These are phyloP conservation scores for Penicillium sp. DNA, from an alignment of 2,329 filamentous ascomycete genomes.

Conservation along the genomic window DNA sequence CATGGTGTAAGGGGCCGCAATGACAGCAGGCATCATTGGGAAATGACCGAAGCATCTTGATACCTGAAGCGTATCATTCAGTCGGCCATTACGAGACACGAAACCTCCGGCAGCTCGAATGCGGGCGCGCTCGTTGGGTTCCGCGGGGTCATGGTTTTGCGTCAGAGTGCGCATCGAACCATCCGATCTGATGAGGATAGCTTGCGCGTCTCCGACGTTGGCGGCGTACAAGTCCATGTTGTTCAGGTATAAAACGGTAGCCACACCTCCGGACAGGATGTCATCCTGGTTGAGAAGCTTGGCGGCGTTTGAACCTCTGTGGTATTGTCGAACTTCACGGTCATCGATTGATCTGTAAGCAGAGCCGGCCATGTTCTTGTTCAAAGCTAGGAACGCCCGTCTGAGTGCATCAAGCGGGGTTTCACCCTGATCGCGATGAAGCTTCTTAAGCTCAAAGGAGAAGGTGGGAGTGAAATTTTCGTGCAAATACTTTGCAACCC, in stretches of 20 bases:
- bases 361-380: constrained; percentile 88
- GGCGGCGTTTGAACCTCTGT: constrained; percentile 70
- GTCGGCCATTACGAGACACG: constrained; percentile 88
- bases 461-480: constrained; percentile 92
- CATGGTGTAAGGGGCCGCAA: constrained; percentile 82
- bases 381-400: constrained; percentile 82
- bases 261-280: constrained; percentile 84
- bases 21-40: constrained; percentile 86
- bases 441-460: constrained; percentile 72
- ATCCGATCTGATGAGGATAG: constrained; percentile 90
- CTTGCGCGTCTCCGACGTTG: constrained; percentile 93
- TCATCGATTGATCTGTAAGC: constrained; percentile 81
- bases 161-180: constrained; percentile 82
- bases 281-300: constrained; percentile 86
- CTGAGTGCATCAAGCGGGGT: constrained; percentile 80
- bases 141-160: constrained; percentile 88
- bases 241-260: constrained; percentile 86
- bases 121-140: constrained; percentile 77
- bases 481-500: constrained; percentile 93
- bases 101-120: constrained; percentile 94
- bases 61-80: constrained; percentile 89
- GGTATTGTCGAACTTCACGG: constrained; percentile 58
- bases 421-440: constrained; percentile 69
- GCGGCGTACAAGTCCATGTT: constrained; percentile 90
- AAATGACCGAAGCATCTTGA: constrained; percentile 95